Percentiles rank a stretch among this genome's conserved stretches.
phyloP scores from a whole-genome alignment of 1,139 yeast genomes.

The Suhomyces atakaporum region DNA sequence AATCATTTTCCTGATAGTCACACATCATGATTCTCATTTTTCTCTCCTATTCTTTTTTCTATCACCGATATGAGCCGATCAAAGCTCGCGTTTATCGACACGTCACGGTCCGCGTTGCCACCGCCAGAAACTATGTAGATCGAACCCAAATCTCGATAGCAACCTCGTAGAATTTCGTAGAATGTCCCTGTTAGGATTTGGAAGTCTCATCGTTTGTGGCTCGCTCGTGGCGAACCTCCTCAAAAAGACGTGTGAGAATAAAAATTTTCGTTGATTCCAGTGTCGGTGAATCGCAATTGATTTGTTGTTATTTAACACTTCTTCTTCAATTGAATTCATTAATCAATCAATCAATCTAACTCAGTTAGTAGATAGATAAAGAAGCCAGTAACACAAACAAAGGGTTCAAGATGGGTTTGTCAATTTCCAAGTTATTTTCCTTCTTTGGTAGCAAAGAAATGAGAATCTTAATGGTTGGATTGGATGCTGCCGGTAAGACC shows the following conservation, averaged over 20 bases:
- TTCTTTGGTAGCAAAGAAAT: conserved; percentile 80
- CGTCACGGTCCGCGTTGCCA: conserved; percentile 6
- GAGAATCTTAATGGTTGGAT: conserved; percentile 94
- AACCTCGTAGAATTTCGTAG: no score
- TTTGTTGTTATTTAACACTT: conserved; percentile 16
- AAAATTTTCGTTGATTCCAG: conserved; percentile 13
- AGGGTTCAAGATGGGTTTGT: conserved; percentile 68
- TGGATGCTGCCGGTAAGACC: conserved; percentile 91
- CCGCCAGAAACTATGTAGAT: neutral
- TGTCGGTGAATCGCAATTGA: conserved; percentile 14
- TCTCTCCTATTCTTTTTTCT: no score
- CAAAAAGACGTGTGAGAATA: conserved; percentile 14
- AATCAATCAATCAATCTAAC: conserved; percentile 12
- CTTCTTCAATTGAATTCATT: conserved; percentile 12
- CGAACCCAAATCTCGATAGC: neutral
- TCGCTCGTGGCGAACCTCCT: conserved; percentile 5
- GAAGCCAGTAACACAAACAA: conserved; percentile 7
- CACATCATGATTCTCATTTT: no score
- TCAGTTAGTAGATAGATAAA: conserved; percentile 8
- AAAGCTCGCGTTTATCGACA: conserved; percentile 4
- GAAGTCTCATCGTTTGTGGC: no score
- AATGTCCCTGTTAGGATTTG: no score
- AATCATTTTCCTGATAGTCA: no score
- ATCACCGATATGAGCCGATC: no score
- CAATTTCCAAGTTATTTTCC: conserved; percentile 85